Conservation (phyloP, 352 stramenopile species). For the Phytopythium boreale region DNA sequence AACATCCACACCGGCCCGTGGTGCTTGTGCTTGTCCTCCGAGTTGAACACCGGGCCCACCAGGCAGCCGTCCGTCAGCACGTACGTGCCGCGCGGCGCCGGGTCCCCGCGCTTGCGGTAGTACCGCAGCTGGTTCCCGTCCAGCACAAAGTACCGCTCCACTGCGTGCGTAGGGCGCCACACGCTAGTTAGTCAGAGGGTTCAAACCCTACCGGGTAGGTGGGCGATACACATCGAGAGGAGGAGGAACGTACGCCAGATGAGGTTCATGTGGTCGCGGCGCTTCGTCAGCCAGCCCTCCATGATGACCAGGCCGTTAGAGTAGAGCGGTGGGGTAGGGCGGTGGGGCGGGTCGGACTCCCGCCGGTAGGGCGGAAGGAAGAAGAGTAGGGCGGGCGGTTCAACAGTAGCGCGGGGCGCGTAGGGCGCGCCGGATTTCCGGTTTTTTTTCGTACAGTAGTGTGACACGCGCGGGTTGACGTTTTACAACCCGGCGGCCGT, state of each 20-base stretch:
- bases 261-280: slow-evolving; percentile 89
- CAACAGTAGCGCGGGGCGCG: background rate
- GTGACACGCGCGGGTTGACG: slow-evolving; percentile 1
- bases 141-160: slow-evolving; percentile 86
- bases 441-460: background rate
- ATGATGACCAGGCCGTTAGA: slow-evolving; percentile 33
- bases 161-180: slow-evolving; percentile 14
- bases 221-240: no score
- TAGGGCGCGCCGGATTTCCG: background rate
- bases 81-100: slow-evolving; percentile 77
- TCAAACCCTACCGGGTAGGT: background rate
- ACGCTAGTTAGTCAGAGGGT: background rate
- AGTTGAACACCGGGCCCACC: slow-evolving; percentile 81
- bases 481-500: background rate
- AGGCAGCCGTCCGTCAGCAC: slow-evolving; percentile 81
- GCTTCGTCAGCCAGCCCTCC: slow-evolving; percentile 88
- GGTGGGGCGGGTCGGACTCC: slow-evolving; percentile 1
- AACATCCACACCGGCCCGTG: slow-evolving; percentile 88
- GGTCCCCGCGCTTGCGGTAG: slow-evolving; percentile 84
- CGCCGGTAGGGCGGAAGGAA: slow-evolving; percentile 1
- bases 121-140: slow-evolving; percentile 86
- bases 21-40: slow-evolving; percentile 87
- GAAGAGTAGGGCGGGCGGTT: background rate
- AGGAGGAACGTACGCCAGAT: slow-evolving; percentile 71
- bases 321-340: background rate